Conservation (phyloP, 768 basidiomycete species). For the Mycena capillaripes region DNA sequence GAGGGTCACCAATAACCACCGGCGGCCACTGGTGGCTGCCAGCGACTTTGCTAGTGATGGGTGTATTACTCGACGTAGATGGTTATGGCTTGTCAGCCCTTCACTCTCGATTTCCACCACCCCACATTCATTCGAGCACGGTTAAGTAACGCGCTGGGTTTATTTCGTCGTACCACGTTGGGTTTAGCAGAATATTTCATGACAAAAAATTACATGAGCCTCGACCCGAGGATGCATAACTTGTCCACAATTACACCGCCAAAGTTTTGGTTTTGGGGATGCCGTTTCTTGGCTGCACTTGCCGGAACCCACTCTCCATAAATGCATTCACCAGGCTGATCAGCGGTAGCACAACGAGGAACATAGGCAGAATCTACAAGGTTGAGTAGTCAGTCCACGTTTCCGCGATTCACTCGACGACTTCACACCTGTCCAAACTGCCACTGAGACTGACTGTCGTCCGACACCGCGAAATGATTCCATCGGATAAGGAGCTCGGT, state of each 20-base stretch:
- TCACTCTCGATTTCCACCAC: no score
- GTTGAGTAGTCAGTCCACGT: neutral
- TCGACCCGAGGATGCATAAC: no score
- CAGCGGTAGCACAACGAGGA: slow-evolving; percentile 1
- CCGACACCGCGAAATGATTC: slow-evolving; percentile 24
- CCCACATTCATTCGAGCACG: no score
- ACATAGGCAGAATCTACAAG: slow-evolving; percentile 11
- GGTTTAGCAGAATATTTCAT: no score
- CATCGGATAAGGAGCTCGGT: slow-evolving; percentile 29
- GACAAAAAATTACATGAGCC: no score
- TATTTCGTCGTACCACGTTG: no score
- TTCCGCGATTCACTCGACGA: neutral
- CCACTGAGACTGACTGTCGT: slow-evolving; percentile 12
- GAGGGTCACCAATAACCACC: no score
- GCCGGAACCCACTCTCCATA: slow-evolving; percentile 1
- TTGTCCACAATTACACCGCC: neutral
- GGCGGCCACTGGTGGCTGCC: no score
- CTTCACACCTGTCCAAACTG: slow-evolving; percentile 30
- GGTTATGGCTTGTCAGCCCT: no score
- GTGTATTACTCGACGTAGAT: no score
- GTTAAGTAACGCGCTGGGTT: no score
- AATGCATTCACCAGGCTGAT: slow-evolving; percentile 4
- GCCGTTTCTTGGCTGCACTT: neutral
- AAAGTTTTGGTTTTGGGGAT: neutral
- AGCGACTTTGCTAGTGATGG: no score